A percentile compares a stretch with the other conserved stretches of the same genome.
phyloP scores from a whole-genome alignment of 148 eudicot species.

The Vaccinium corymbosum region DNA sequence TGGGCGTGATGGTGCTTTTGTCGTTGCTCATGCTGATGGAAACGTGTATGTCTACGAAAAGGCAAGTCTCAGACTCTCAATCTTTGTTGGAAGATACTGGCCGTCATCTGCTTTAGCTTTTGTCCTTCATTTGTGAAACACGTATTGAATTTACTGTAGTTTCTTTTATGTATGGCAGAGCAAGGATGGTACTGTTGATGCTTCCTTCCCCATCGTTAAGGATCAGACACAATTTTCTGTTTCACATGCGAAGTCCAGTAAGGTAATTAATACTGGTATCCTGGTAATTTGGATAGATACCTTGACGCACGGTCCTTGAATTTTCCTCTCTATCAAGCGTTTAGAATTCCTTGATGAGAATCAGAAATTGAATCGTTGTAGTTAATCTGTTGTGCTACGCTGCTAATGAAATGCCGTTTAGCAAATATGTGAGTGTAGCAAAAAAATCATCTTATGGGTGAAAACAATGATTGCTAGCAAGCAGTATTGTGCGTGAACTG shows the following conservation, averaged over 20 bases:
- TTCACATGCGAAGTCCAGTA: slow-evolving; percentile 37
- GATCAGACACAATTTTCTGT: slow-evolving; percentile 37
- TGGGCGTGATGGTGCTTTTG: slow-evolving; percentile 35
- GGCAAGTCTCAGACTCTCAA: slow-evolving; percentile 25
- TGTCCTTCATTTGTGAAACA: background rate
- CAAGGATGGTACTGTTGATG: slow-evolving; percentile 38
- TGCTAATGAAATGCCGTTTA: background rate
- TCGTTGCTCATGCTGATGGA: slow-evolving; percentile 49
- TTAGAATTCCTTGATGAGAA: slow-evolving; percentile 3
- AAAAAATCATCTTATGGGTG: background rate
- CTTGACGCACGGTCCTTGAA: background rate
- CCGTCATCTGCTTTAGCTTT: background rate
- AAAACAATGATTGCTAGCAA: background rate
- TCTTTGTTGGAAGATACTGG: background rate
- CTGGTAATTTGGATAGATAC: background rate
- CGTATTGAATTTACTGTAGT: background rate
- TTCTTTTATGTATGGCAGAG: slow-evolving; percentile 17
- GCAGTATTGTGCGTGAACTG: background rate
- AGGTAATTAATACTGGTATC: slow-evolving; percentile 22
- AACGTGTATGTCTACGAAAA: slow-evolving; percentile 39
- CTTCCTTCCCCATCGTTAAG: slow-evolving; percentile 39
- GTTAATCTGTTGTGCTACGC: background rate
- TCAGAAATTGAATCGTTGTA: background rate
- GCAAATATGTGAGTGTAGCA: background rate
- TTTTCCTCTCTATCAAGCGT: background rate